Percentiles rank a stretch among this genome's conserved stretches.
Conservation (phyloP, 1,139 yeast species). For the Candida sp. region DNA sequence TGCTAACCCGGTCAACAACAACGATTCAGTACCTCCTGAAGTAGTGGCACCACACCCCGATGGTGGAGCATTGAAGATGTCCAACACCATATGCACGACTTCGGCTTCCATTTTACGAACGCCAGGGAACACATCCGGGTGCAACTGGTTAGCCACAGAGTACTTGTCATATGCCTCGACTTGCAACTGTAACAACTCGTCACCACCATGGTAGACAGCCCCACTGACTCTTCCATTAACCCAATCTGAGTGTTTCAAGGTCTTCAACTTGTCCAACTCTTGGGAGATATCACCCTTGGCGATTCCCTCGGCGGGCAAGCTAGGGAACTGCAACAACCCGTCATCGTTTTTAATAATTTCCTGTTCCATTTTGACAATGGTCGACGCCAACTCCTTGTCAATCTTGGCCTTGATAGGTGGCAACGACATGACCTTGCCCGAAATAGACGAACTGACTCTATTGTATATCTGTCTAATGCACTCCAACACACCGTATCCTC, state of each 20-base stretch:
- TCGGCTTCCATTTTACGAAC: slow-evolving; percentile 97
- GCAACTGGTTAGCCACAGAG: slow-evolving; percentile 91
- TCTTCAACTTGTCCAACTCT: slow-evolving; percentile 53
- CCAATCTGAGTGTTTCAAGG: slow-evolving; percentile 78
- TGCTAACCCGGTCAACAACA: slow-evolving; percentile 82
- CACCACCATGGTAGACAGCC: slow-evolving; percentile 96
- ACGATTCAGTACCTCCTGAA: slow-evolving; percentile 97
- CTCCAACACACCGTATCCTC: slow-evolving; percentile 46
- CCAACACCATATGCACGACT: slow-evolving; percentile 89
- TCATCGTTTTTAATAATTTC: slow-evolving; percentile 58
- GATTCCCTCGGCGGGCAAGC: slow-evolving; percentile 64
- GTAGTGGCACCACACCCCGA: slow-evolving; percentile 88
- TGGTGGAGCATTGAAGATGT: slow-evolving; percentile 75
- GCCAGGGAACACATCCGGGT: slow-evolving; percentile 98
- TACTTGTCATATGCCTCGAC: slow-evolving; percentile 75
- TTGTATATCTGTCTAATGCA: slow-evolving; percentile 19
- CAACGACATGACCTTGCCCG: slow-evolving; percentile 42
- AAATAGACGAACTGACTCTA: slow-evolving; percentile 17
- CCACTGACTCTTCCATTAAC: slow-evolving; percentile 87
- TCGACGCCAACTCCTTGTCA: slow-evolving; percentile 58
- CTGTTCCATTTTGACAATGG: slow-evolving; percentile 53
- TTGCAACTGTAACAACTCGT: slow-evolving; percentile 72
- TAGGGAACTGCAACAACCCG: slow-evolving; percentile 47
- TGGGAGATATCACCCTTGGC: slow-evolving; percentile 40
- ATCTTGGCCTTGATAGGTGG: slow-evolving; percentile 64